phyloP scores from a whole-genome alignment of 116 monocot genomes.

The Zostera marina region DNA sequence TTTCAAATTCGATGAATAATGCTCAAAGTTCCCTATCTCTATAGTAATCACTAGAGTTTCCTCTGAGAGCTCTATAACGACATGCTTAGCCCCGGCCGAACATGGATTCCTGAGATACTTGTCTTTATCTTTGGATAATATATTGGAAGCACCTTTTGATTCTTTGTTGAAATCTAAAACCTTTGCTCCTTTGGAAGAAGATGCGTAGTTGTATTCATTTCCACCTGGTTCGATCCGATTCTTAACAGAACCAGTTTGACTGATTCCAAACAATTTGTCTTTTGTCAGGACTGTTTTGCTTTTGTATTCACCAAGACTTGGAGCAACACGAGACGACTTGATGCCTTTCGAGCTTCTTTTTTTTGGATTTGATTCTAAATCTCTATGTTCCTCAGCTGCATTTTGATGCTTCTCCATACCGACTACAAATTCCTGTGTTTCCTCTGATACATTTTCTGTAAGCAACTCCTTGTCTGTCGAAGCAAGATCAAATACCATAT shows the following conservation, averaged over 20 bases:
- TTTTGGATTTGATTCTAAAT: constrained; percentile 18
- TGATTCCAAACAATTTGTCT: constrained; percentile 20
- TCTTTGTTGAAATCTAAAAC: constrained; percentile 80
- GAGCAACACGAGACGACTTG: constrained; percentile 41
- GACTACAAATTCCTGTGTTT: no score
- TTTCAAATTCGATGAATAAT: constrained; percentile 84
- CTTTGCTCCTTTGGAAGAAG: constrained; percentile 75
- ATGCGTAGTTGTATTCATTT: constrained; percentile 15
- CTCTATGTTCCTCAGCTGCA: constrained; percentile 1
- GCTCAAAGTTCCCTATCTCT: constrained; percentile 83
- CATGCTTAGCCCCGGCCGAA: constrained; percentile 73
- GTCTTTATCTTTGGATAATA: constrained; percentile 84
- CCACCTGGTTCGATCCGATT: constrained; percentile 42
- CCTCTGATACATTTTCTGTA: constrained; percentile 3
- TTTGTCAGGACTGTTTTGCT: constrained; percentile 41
- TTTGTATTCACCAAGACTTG: constrained; percentile 81
- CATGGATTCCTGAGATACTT: constrained; percentile 94
- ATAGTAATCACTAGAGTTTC: constrained; percentile 83
- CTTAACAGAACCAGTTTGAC: constrained; percentile 27
- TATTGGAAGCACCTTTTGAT: constrained; percentile 80
- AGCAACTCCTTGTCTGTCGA: no score
- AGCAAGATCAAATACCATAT: background rate
- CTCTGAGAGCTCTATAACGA: constrained; percentile 81
- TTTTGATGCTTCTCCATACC: background rate
- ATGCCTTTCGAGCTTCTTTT: constrained; percentile 16